phyloP scores from a whole-genome alignment of 148 eudicot genomes.

The Selenicereus undatus region DNA sequence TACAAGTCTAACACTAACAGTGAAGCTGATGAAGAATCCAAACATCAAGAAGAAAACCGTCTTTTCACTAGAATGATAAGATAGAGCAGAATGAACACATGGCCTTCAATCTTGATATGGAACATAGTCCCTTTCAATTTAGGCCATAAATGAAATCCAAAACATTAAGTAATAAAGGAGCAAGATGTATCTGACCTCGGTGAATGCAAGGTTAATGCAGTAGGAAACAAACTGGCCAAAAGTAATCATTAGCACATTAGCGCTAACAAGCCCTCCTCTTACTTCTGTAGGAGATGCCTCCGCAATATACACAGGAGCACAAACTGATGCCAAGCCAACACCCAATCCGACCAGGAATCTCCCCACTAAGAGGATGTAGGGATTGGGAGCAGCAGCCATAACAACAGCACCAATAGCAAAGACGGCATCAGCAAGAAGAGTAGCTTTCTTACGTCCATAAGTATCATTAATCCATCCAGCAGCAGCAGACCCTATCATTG shows the following conservation, averaged over 20 bases:
- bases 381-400: slow-evolving; percentile 74
- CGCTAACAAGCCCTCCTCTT: slow-evolving; percentile 74
- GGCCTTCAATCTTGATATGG: neutral
- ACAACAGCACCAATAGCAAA: slow-evolving; percentile 54
- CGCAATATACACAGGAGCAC: slow-evolving; percentile 75
- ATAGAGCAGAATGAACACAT: neutral
- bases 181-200: slow-evolving; percentile 52
- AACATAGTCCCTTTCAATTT: neutral
- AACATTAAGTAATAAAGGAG: neutral
- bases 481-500: slow-evolving; percentile 67
- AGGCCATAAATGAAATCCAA: neutral
- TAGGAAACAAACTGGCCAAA: slow-evolving; percentile 82
- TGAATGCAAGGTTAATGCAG: slow-evolving; percentile 75
- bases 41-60: slow-evolving; percentile 18
- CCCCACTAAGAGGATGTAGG: slow-evolving; percentile 66
- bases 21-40: neutral
- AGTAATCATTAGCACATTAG: slow-evolving; percentile 77
- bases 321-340: slow-evolving; percentile 69
- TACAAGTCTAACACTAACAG: neutral
- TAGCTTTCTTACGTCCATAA: slow-evolving; percentile 66
- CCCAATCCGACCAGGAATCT: slow-evolving; percentile 71
- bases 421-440: slow-evolving; percentile 61
- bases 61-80: slow-evolving; percentile 9
- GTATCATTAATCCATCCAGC: slow-evolving; percentile 72
- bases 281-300: slow-evolving; percentile 76